Percentiles rank a stretch among this genome's conserved stretches.
phyloP scores from a whole-genome alignment of 345 rosid genomes.

The Viola odorata region DNA sequence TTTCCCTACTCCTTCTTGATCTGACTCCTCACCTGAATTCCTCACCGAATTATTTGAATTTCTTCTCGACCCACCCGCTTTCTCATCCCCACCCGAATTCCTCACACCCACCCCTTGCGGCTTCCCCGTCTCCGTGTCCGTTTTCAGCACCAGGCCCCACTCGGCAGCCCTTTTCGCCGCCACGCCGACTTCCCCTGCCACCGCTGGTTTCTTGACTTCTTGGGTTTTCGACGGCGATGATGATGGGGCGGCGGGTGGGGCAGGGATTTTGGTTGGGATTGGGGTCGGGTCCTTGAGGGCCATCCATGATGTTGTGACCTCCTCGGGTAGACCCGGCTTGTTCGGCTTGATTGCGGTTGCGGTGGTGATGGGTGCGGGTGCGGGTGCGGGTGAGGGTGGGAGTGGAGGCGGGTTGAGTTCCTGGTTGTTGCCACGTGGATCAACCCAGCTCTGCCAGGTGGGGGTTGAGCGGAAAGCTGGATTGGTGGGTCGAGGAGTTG shows the following conservation, averaged over 20 bases:
- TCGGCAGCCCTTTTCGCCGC: constrained; percentile 92
- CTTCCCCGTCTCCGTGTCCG: constrained; percentile 74
- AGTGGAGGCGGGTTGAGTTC: constrained; percentile 17
- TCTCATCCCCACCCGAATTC: constrained; percentile 77
- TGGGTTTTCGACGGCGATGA: constrained; percentile 12
- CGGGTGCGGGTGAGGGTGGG: background rate
- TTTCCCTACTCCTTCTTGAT: constrained; percentile 34
- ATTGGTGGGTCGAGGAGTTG: constrained; percentile 35
- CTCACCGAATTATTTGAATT: constrained; percentile 65
- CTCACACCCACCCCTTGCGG: constrained; percentile 70
- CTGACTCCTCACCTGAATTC: constrained; percentile 63
- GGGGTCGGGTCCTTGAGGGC: constrained; percentile 51
- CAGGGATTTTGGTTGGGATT: too few relatives aligned
- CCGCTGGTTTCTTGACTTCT: constrained; percentile 12
- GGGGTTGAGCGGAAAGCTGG: constrained; percentile 44
- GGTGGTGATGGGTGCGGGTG: constrained; percentile 1
- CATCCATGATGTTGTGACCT: constrained; percentile 76
- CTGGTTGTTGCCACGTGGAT: constrained; percentile 24
- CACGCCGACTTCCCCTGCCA: constrained; percentile 37
- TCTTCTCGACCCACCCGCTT: constrained; percentile 42
- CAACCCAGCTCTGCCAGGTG: constrained; percentile 47
- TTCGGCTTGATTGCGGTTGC: constrained; percentile 8
- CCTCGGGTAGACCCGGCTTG: constrained; percentile 39
- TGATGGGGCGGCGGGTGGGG: constrained; percentile 8
- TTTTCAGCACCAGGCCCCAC: constrained; percentile 88